Base-by-base conservation (phyloP, 2,329 filamentous ascomycete genomes). In the Coccinonectria pachysandricola region DNA sequence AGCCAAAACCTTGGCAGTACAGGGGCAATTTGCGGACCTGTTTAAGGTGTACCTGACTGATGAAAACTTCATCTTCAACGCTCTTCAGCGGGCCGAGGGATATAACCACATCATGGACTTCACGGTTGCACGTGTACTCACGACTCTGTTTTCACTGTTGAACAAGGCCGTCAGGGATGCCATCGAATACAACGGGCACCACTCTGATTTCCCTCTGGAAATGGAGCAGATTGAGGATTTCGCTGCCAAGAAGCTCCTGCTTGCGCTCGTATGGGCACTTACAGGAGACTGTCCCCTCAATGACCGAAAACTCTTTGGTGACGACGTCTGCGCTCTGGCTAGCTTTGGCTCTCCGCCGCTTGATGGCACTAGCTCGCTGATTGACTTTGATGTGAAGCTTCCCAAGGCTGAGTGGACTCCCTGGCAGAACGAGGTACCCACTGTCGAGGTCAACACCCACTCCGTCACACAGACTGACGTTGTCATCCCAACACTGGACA, bases 71-170 rank as follows among this genome's bases (percentile, higher is more conserved):
- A 76, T 96, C 21, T 60, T 77, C 15, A 77, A 80, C 36, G 81
- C 79, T 4, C 69, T 98, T 4, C 69, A 77, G 27, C 70, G 84
- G 50, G 86, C 88, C 4, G 69, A 73, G 44, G 69, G 71, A 37
- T 92, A 84, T 61, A 83, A 79, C 37, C 91, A 99, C 54, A 98
- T 99, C 52, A 99, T 99, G 91, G 85, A 95, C 43, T 98, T 91
- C 51, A 96, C 91, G 0, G 71, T 83, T 25, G 84, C 88, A 25
- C 83, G 91, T 30, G 88, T 85, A 4, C 69, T 99, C 18, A 91
- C 79, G 37, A 98, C 91, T 0, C 62, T 98, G 12, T 98, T 98
- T 64, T 96, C 88, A 21, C 67, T 99, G 14, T 63, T 99, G 31
- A 95, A 95, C 59, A 96, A 98, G 60, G 74, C 81, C 21, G 92